Evolutionary conservation across 345 rosid genomes (phyloP).

Genomic region (Boechera retrofracta): DNA sequence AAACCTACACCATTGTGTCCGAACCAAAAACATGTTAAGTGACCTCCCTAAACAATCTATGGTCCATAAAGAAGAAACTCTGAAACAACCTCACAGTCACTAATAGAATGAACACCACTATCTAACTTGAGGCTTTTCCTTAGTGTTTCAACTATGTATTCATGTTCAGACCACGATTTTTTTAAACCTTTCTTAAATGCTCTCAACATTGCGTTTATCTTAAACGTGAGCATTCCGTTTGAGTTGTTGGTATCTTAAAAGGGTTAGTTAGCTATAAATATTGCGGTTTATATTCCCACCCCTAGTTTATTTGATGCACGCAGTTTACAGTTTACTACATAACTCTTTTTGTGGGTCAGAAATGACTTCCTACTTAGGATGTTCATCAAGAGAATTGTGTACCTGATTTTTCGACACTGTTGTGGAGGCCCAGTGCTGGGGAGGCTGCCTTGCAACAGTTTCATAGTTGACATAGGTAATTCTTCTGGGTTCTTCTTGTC

Average conservation of each 20-base stretch:
- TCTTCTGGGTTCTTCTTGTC: conserved; percentile 43
- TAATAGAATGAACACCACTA: background rate
- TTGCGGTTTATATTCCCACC: background rate
- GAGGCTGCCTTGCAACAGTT: conserved; percentile 31
- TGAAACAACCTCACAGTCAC: background rate
- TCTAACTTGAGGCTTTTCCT: background rate
- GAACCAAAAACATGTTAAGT: background rate
- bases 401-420: conserved; percentile 51
- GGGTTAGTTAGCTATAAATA: background rate
- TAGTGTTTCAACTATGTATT: conserved; percentile 13
- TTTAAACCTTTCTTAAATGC: conserved; percentile 5
- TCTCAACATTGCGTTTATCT: conserved; percentile 5
- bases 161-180: background rate
- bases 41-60: background rate
- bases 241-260: background rate
- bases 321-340: background rate
- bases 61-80: background rate
- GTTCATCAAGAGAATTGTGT: conserved; percentile 13
- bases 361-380: background rate
- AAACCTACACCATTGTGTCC: conserved; percentile 39
- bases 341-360: background rate
- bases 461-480: conserved; percentile 47
- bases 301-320: background rate
- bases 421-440: conserved; percentile 47
- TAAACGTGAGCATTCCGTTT: background rate